phyloP scores from a whole-genome alignment of 2,329 filamentous ascomycete species.

The Fusarium sp. region DNA sequence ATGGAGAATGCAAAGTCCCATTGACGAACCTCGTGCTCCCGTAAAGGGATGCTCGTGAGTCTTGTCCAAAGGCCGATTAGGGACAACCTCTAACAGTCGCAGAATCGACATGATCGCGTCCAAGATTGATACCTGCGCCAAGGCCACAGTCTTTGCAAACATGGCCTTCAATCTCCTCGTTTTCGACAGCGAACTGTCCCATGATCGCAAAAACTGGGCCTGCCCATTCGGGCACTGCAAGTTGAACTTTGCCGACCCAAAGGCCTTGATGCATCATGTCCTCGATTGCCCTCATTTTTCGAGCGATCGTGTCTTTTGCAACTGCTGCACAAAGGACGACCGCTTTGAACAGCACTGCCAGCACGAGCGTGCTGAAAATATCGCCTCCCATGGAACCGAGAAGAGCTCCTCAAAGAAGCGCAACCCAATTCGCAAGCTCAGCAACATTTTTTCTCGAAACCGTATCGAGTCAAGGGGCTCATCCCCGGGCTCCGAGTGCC shows the following conservation, averaged over 20 bases:
- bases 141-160: constrained; percentile 1
- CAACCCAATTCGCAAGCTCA: constrained; percentile 3
- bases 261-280: constrained; percentile 2
- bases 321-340: not conserved
- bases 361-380: not conserved
- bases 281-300: not conserved
- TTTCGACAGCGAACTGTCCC: not conserved
- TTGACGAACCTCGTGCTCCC: not conserved
- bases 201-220: not conserved
- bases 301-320: not conserved
- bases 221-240: constrained; percentile 13
- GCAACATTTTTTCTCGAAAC: constrained; percentile 2
- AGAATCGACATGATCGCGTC: not conserved
- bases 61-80: not conserved
- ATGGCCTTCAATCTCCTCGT: constrained; percentile 3
- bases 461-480: not conserved
- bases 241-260: not conserved
- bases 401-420: not conserved
- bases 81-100: not conserved
- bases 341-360: not conserved
- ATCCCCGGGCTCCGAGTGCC: not conserved
- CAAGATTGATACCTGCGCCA: not conserved
- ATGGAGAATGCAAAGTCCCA: not conserved
- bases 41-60: not conserved
- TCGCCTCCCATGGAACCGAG: not conserved